phyloP scores from a whole-genome alignment of 2,329 filamentous ascomycete species.

The Phialophora expanda region DNA sequence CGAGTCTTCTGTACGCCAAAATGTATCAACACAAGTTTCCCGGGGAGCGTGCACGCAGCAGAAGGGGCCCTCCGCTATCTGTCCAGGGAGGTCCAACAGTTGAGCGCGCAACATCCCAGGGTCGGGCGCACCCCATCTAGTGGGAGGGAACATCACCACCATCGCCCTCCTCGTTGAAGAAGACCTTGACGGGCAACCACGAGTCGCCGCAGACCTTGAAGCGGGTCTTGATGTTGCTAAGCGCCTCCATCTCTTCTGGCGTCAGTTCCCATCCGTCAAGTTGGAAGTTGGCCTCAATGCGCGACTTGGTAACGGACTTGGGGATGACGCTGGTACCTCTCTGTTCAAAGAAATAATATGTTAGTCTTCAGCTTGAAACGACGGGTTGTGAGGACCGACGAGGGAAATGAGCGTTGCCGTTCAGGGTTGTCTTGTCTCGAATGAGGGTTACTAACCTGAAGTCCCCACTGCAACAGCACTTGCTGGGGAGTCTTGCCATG shows the following conservation, averaged over 20 bases:
- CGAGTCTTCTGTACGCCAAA: background rate
- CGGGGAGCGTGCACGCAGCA: background rate
- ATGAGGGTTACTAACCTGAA: conserved; percentile 45
- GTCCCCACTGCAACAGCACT: conserved; percentile 78
- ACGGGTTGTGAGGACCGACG: background rate
- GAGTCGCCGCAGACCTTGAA: conserved; percentile 81
- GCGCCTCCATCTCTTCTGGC: conserved; percentile 71
- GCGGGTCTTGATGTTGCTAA: conserved; percentile 71
- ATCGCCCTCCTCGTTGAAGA: conserved; percentile 58
- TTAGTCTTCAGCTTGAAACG: conserved; percentile 7
- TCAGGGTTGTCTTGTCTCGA: background rate
- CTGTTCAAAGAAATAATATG: conserved; percentile 4
- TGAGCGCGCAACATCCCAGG: background rate
- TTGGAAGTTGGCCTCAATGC: conserved; percentile 78
- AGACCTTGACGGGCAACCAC: conserved; percentile 70
- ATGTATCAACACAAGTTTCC: background rate
- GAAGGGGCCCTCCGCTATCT: background rate
- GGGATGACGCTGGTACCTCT: conserved; percentile 79
- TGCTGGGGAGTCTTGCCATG: conserved; percentile 60
- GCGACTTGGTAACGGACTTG: conserved; percentile 75
- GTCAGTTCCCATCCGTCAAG: conserved; percentile 76
- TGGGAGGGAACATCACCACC: conserved; percentile 33
- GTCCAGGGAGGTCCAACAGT: background rate
- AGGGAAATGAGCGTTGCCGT: background rate
- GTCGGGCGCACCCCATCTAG: conserved; percentile 10